Conservation (phyloP, 1,284 basidiomycete genomes). For the Leccinum fuscescens region DNA sequence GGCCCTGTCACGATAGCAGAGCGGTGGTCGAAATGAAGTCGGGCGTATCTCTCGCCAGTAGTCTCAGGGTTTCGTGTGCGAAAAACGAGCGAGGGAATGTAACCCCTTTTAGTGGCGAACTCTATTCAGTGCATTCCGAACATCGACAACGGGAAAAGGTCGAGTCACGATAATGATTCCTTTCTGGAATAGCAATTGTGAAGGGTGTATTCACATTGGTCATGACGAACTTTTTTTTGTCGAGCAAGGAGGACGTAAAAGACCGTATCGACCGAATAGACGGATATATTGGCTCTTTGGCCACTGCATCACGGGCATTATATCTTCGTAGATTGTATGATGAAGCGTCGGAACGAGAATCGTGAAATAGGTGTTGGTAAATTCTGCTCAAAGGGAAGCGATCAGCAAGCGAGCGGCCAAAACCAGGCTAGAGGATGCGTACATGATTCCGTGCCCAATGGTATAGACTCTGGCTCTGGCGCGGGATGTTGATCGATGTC, state of each 20-base stretch:
- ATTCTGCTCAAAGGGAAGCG: constrained; percentile 18
- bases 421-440: neutral
- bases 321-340: constrained; percentile 16
- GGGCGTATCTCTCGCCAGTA: neutral
- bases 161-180: constrained; percentile 1
- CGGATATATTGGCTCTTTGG: constrained; percentile 5
- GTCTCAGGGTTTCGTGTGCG: neutral
- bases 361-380: constrained; percentile 12
- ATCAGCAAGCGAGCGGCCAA: constrained; percentile 3
- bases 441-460: constrained; percentile 20
- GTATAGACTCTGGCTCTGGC: constrained; percentile 14
- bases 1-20: neutral
- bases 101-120: neutral
- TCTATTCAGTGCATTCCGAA: neutral
- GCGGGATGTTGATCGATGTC: constrained; percentile 23
- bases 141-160: neutral
- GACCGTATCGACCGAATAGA: constrained; percentile 11
- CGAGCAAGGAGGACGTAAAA: constrained; percentile 3
- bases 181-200: neutral
- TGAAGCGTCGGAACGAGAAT: constrained; percentile 2
- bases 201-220: constrained; percentile 9
- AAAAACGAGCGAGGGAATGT: neutral
- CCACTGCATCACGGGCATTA: constrained; percentile 15
- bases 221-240: constrained; percentile 7
- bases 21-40: neutral